phyloP scores from a whole-genome alignment of 2,329 filamentous ascomycete species.

The Penicillium sp. region DNA sequence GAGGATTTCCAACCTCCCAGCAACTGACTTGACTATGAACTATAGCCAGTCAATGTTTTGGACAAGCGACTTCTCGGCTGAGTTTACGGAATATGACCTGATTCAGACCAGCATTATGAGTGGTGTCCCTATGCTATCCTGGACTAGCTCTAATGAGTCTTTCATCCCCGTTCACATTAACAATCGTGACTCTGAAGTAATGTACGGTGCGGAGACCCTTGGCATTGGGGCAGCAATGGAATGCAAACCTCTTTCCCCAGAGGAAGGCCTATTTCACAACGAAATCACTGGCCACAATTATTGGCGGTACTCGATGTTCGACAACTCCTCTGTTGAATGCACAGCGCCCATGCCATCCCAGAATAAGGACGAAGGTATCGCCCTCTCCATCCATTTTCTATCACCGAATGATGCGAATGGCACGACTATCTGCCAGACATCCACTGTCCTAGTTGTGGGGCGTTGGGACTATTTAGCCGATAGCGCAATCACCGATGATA shows the following conservation, averaged over 20 bases:
- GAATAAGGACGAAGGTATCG: slow-evolving; percentile 24
- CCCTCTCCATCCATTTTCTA: slow-evolving; percentile 36
- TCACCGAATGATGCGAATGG: slow-evolving; percentile 24
- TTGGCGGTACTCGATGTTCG: slow-evolving; percentile 30
- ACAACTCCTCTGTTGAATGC: slow-evolving; percentile 25
- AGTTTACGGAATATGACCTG: slow-evolving; percentile 37
- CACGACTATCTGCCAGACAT: slow-evolving; percentile 31
- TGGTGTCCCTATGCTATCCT: slow-evolving; percentile 31
- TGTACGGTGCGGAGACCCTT: slow-evolving; percentile 30
- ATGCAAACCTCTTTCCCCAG: slow-evolving; percentile 22
- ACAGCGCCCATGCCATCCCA: slow-evolving; percentile 28
- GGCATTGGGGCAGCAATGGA: slow-evolving; percentile 30
- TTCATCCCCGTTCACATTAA: slow-evolving; percentile 30
- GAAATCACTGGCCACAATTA: slow-evolving; percentile 12
- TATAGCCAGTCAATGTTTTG: slow-evolving; percentile 31
- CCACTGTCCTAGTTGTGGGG: slow-evolving; percentile 33
- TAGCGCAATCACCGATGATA: slow-evolving; percentile 22
- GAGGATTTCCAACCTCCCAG: slow-evolving; percentile 26
- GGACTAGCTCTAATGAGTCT: slow-evolving; percentile 33
- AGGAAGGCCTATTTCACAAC: slow-evolving; percentile 16
- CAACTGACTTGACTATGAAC: slow-evolving; percentile 25
- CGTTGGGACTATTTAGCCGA: slow-evolving; percentile 34
- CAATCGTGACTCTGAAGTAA: slow-evolving; percentile 20
- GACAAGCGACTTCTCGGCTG: slow-evolving; percentile 32
- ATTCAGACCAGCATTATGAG: slow-evolving; percentile 38